A percentile compares a stretch with the other conserved stretches of the same genome.
Evolutionary conservation across 1,284 basidiomycete genomes (phyloP).

Genomic region (Flammula alnicola): DNA sequence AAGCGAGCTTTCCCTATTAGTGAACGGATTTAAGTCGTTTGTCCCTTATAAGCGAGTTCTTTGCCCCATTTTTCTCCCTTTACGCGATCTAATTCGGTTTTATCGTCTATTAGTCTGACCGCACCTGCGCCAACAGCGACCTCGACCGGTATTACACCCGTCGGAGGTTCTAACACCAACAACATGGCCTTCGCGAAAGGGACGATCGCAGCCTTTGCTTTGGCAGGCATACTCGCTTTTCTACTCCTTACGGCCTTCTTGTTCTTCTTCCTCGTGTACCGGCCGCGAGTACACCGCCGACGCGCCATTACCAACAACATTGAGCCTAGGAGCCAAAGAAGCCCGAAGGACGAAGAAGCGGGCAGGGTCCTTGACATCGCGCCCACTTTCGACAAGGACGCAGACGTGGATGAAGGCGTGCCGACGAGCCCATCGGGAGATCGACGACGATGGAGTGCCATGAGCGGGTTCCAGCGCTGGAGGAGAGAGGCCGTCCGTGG

Average conservation of each 20-base stretch:
- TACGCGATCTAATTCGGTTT: slow-evolving; percentile 2
- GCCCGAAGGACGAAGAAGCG: no score
- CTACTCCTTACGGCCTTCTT: slow-evolving; percentile 45
- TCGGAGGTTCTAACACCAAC: slow-evolving; percentile 18
- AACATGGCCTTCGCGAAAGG: slow-evolving; percentile 43
- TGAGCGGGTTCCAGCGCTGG: slow-evolving; percentile 45
- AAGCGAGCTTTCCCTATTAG: slow-evolving; percentile 42
- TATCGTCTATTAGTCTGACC: neutral
- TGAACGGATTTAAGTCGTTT: slow-evolving; percentile 36
- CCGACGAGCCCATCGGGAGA: no score
- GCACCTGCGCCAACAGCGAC: slow-evolving; percentile 19
- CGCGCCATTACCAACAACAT: no score
- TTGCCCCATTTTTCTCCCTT: slow-evolving; percentile 1
- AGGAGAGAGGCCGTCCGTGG: slow-evolving; percentile 44
- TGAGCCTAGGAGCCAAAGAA: no score
- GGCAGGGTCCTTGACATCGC: no score
- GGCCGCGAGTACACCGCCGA: no score
- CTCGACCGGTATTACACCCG: slow-evolving; percentile 21
- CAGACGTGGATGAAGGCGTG: neutral
- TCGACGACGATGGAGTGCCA: slow-evolving; percentile 27
- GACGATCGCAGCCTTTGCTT: slow-evolving; percentile 64
- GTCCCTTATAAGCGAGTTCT: slow-evolving; percentile 21
- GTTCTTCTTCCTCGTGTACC: slow-evolving; percentile 47
- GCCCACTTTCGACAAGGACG: no score
- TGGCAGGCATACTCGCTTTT: slow-evolving; percentile 57